Base-by-base conservation (phyloP, 768 basidiomycete genomes). In the Boletales sp. region DNA sequence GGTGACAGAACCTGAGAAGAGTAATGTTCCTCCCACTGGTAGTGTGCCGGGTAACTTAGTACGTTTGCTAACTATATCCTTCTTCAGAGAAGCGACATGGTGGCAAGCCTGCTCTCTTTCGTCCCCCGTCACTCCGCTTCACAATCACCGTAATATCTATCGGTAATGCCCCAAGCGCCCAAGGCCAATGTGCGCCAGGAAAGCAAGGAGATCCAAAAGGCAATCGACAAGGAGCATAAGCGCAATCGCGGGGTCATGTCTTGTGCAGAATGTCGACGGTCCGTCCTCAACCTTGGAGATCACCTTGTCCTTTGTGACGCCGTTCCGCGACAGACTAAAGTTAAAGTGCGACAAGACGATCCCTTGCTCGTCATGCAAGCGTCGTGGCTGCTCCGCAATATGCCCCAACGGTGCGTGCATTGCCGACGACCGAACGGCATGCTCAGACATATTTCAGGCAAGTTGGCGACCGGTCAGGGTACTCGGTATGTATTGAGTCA, bases 331-430 rank as follows among this genome's bases (percentile, higher is more conserved):
- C 57, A 84, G 84, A 28, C 72, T 87, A 36, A 86, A 86, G 61
- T 63, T 86, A 39, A 86, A 84, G 65, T 89, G 87, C 65, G 84
- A 88, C 68, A 89, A 88, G 67, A 85, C 78, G 4, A 78, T 76
- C 12, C 74, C 74, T 1, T 77, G 76, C 55, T 70, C 74, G 1
- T 78, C 74, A 6, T 84, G 87, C 64, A 86, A 82, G 61, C 80
- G 87, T 37, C 73, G 87, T 57, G 87, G 87, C 28, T 89, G 87
- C 59, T 79, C 83, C 6, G 82, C 83, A 11, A 89, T 90, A 47
- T 90, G 87, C 67, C 86, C 86, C 4, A 87, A 87, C 57, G 86
- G 71, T 64, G 52, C 34, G 15, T 34, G 34, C 34, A 15, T 14
- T 15, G 34, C 4, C 13, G 15, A 14, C 34, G 11, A 34, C 34